Evolutionary conservation across 2,329 filamentous ascomycete species (phyloP), one percentile per base, ranked within the genome.

Genomic region (Neocucurbitaria cava): DNA sequence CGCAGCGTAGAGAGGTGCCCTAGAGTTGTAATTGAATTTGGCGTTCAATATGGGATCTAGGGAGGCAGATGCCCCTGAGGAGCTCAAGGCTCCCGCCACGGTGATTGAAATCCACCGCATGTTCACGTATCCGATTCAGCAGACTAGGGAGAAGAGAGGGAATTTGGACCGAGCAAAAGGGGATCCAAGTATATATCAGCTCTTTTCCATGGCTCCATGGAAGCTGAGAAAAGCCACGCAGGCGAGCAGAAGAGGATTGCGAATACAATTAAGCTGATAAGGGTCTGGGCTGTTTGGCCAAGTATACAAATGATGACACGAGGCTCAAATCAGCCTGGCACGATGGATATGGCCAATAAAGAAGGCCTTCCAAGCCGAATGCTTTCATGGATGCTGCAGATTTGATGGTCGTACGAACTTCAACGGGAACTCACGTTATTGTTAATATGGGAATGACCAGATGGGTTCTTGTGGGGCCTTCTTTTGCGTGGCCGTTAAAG

Each of bases 81-180:
- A 61, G 58, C 61, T 54, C 21, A 69, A 40, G 30, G 56, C 61
- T 52, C 53, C 59, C 35, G 54, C 52, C 5, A 66, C 20, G 39
- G 24, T 41, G 36, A 70, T 20, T 42, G 36, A 28, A 15, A 39
- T 54, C 62, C 59, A 69, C 54, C 44, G 59, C 69, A 72, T 72
- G 11, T 17, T 63, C 45, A 36, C 38, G 50, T 30, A 30, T 17
- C 15, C 41, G n/a, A 13, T 17, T 48, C 3, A 28, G 24, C 11
- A 18, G 21, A 18, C 17, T 40, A 33, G 10, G n/a, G 39, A 35
- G 17, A 9, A 28, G 33, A 15, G 17, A 38, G 39, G 28, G 7
- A 44, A 31, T 5, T n/a, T 17, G 21, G 49, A 49, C 13, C 23
- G 35, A 35, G 38, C 24, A 41, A 38, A n/a, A 30, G 26, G 18